Evolutionary conservation across 139 green algal species (phyloP).

Genomic region (Spirogloea muscicola): DNA sequence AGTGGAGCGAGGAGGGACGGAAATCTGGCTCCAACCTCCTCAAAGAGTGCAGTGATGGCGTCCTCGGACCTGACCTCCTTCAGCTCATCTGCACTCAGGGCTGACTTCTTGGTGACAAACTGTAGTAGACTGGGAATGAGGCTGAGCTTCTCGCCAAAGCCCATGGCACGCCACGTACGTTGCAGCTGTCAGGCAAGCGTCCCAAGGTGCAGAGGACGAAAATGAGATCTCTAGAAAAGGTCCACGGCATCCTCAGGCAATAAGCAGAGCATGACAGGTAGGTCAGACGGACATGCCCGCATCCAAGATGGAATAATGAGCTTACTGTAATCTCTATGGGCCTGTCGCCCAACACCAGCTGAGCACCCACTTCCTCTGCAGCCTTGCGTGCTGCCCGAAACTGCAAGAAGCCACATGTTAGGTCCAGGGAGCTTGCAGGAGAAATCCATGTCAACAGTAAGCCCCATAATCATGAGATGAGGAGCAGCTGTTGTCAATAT

Average conservation of each 20-base stretch:
- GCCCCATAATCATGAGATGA: no score
- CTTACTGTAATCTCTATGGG: conserved; percentile 47
- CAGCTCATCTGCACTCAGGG: conserved; percentile 7
- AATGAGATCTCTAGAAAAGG: background rate
- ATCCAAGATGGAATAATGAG: background rate
- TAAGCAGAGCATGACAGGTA: background rate
- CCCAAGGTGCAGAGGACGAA: background rate
- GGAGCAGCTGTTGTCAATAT: no score
- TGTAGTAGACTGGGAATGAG: background rate
- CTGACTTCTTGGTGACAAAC: background rate
- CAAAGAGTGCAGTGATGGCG: conserved; percentile 11
- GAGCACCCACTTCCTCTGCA: conserved; percentile 12
- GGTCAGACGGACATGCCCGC: background rate
- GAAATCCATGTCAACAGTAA: no score
- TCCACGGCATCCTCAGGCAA: background rate
- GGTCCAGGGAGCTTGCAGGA: no score
- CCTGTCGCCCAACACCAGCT: conserved; percentile 44
- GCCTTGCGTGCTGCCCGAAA: conserved; percentile 13
- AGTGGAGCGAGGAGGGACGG: conserved; percentile 22
- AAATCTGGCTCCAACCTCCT: background rate
- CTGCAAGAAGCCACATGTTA: no score
- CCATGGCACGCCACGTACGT: conserved; percentile 32
- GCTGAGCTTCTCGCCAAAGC: conserved; percentile 14
- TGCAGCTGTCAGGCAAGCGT: conserved; percentile 13
- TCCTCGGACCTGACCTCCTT: conserved; percentile 3